phyloP scores from a whole-genome alignment of 169 alveolate species.

The Eimeria necatrix region DNA sequence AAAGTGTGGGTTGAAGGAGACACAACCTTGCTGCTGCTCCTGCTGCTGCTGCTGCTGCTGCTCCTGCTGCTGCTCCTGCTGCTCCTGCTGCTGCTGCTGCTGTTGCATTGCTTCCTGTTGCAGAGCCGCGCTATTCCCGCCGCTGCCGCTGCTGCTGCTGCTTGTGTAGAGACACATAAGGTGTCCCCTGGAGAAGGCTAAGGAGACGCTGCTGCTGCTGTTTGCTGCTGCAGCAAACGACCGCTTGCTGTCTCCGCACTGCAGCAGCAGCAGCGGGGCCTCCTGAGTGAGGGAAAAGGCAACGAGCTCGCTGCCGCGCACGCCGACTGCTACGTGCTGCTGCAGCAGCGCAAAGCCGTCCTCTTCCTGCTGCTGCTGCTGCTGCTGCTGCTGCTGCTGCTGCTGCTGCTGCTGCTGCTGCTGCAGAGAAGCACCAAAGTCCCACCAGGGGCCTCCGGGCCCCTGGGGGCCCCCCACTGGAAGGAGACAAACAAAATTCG shows the following conservation, averaged over 20 bases:
- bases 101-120: no score
- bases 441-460: conserved; percentile 32
- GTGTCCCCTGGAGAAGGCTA: conserved; percentile 39
- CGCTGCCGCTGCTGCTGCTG: conserved; percentile 54
- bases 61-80: conserved; percentile 15
- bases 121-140: neutral
- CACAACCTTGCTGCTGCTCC: conserved; percentile 1
- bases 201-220: neutral
- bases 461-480: conserved; percentile 32
- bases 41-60: neutral
- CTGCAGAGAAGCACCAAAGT: neutral
- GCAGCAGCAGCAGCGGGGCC: conserved; percentile 70
- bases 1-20: conserved; percentile 32
- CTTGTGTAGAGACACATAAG: neutral
- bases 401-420: neutral
- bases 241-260: conserved; percentile 57
- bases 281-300: conserved; percentile 33
- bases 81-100: conserved; percentile 8
- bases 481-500: conserved; percentile 40
- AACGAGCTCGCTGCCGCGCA: conserved; percentile 20
- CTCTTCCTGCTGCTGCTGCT: conserved; percentile 44
- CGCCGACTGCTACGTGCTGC: conserved; percentile 51
- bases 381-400: conserved; percentile 28
- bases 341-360: conserved; percentile 59
- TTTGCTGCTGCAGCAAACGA: conserved; percentile 9